phyloP scores from a whole-genome alignment of 208 protist species.

The Kentomonas sorsogonicus region DNA sequence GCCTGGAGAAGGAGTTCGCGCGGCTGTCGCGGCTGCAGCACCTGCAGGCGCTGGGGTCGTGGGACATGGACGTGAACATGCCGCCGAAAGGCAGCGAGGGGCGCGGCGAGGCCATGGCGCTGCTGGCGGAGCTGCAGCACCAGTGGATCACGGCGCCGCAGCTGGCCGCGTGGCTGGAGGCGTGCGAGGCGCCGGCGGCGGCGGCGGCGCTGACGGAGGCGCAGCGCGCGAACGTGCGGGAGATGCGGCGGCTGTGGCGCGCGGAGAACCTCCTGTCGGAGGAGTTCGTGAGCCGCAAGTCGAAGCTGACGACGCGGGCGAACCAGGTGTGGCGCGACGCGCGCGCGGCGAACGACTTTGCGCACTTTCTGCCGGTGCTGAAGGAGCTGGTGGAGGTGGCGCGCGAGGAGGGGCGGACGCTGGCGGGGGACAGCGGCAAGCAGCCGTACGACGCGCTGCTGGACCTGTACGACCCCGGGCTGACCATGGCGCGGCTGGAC shows the following conservation, averaged over 20 bases:
- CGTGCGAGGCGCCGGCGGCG: slow-evolving; percentile 20
- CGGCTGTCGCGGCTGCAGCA: slow-evolving; percentile 53
- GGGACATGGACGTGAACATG: slow-evolving; percentile 81
- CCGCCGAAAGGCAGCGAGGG: slow-evolving; percentile 52
- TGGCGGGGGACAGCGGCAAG: too few species aligned
- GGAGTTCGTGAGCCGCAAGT: slow-evolving; percentile 52
- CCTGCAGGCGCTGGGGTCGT: slow-evolving; percentile 39
- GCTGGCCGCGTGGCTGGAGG: slow-evolving; percentile 31
- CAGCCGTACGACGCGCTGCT: slow-evolving; percentile 74
- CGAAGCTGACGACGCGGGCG: slow-evolving; percentile 42
- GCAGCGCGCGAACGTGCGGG: slow-evolving; percentile 63
- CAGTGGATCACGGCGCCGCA: slow-evolving; percentile 41
- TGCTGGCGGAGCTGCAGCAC: slow-evolving; percentile 35
- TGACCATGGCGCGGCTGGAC: slow-evolving; percentile 53
- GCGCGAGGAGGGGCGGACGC: slow-evolving; percentile 46
- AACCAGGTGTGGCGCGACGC: slow-evolving; percentile 60
- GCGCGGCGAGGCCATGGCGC: slow-evolving; percentile 55
- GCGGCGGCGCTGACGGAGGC: slow-evolving; percentile 23
- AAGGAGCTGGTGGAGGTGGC: slow-evolving; percentile 69
- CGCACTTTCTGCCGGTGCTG: slow-evolving; percentile 52
- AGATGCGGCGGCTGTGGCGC: slow-evolving; percentile 48
- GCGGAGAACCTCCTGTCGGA: slow-evolving; percentile 36
- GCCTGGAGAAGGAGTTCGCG: slow-evolving; percentile 53
- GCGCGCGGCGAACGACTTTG: slow-evolving; percentile 67
- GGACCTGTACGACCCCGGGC: slow-evolving; percentile 77